These are phyloP conservation scores for Ganoderma lucidum DNA, from an alignment of 1,284 basidiomycete genomes.

Conservation along the genomic window DNA sequence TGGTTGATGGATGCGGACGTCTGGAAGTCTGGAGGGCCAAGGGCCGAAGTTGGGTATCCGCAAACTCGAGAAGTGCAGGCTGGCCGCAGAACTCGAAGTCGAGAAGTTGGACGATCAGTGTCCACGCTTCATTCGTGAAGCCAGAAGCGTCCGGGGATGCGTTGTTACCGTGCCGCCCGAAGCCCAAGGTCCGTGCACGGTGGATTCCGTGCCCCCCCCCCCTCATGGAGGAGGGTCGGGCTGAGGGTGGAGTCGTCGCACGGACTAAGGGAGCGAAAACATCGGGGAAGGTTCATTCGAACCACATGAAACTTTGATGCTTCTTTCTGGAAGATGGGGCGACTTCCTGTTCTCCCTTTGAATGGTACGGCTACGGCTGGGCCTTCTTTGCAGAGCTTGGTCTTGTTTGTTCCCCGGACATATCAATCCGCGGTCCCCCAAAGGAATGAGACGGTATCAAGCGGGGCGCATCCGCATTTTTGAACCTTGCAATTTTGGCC, in stretches of 20 bases:
- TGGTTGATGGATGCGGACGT: too few relatives aligned
- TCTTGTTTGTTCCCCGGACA: not conserved
- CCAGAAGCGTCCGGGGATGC: not conserved
- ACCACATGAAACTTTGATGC: not conserved
- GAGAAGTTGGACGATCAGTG: not conserved
- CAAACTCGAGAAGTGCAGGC: not conserved
- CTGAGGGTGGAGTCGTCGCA: not conserved
- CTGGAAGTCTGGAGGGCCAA: too few relatives aligned
- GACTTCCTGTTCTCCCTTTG: not conserved
- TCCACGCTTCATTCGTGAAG: not conserved
- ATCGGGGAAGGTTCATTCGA: not conserved
- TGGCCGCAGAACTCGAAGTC: not conserved
- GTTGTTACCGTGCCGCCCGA: not conserved
- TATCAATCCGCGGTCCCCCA: constrained; percentile 2
- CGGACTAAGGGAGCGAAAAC: constrained; percentile 2
- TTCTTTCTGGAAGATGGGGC: not conserved
- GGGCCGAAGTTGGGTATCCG: too few relatives aligned
- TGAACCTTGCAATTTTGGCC: not conserved
- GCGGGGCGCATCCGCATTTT: not conserved
- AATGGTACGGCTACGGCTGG: not conserved
- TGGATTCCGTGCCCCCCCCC: not conserved
- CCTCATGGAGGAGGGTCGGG: not conserved
- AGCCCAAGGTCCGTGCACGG: not conserved
- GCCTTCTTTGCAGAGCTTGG: not conserved
- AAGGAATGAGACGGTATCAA: not conserved